phyloP scores from a whole-genome alignment of 495 filamentous ascomycete species.

The Lentithecium fluviatile region DNA sequence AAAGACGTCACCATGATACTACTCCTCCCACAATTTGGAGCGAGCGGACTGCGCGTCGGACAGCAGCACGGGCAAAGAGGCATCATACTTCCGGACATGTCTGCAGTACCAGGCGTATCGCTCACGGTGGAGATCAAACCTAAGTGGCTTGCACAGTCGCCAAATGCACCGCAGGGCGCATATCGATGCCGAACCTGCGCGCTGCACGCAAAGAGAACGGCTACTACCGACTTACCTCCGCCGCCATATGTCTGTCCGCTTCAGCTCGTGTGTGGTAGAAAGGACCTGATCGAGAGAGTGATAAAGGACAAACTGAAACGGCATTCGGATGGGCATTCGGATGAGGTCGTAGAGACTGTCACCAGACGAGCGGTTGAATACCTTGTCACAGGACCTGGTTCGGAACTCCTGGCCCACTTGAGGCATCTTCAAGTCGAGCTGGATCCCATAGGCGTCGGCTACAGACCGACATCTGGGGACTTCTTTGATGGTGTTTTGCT shows the following conservation, averaged over 20 bases:
- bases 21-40: too few species aligned
- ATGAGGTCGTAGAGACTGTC: background rate
- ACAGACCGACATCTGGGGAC: constrained; percentile 32
- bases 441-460: constrained; percentile 49
- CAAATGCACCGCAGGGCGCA: constrained; percentile 64
- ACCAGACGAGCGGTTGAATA: constrained; percentile 4
- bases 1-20: constrained; percentile 1
- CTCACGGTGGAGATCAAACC: constrained; percentile 76
- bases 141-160: constrained; percentile 89
- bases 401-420: constrained; percentile 44
- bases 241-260: constrained; percentile 53
- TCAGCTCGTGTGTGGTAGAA: constrained; percentile 50
- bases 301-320: constrained; percentile 3
- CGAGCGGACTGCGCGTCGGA: background rate
- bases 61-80: constrained; percentile 41
- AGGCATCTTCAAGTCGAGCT: constrained; percentile 50
- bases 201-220: constrained; percentile 58
- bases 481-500: background rate
- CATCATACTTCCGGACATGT: constrained; percentile 82
- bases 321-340: background rate
- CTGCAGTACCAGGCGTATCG: constrained; percentile 43
- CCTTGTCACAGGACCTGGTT: constrained; percentile 17
- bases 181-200: constrained; percentile 86
- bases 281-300: constrained; percentile 38
- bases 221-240: background rate